A percentile compares a stretch with the other conserved stretches of the same genome.
Evolutionary conservation across 495 filamentous ascomycete species (phyloP).

Genomic region (Immersiella caudata): DNA sequence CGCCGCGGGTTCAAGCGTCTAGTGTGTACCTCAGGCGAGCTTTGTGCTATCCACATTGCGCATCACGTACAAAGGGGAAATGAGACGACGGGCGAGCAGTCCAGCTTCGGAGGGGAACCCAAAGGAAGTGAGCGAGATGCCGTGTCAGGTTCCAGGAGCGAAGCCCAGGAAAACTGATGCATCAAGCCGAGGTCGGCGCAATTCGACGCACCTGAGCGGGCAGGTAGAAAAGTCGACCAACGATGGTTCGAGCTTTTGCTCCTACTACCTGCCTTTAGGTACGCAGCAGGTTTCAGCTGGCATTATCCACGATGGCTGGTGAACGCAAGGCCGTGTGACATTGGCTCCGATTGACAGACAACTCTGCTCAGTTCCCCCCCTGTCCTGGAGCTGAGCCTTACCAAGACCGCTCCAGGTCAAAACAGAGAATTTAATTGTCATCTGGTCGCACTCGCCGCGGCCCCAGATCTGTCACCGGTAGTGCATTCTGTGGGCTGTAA

Average conservation of each 20-base stretch:
- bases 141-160: not conserved
- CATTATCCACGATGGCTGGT: constrained; percentile 9
- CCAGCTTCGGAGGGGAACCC: not conserved
- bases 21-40: not conserved
- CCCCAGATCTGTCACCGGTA: constrained; percentile 17
- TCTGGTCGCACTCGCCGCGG: constrained; percentile 3
- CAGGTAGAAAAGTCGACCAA: not conserved
- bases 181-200: constrained; percentile 23
- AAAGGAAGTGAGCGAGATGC: not conserved
- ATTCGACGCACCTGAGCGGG: constrained; percentile 8
- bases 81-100: no score
- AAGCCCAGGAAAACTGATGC: constrained; percentile 1
- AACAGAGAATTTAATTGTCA: not conserved
- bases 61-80: no score
- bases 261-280: no score
- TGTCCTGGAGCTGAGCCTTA: not conserved
- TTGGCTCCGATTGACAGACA: constrained; percentile 27
- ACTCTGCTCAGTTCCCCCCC: not conserved
- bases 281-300: constrained; percentile 14
- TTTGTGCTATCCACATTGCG: no score
- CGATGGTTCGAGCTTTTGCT: not conserved
- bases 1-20: not conserved
- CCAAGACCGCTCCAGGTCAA: not conserved
- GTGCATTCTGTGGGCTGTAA: constrained; percentile 14
- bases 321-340: constrained; percentile 23